Percentiles rank a stretch among this genome's conserved stretches.
phyloP scores from a whole-genome alignment of 2,329 filamentous ascomycete species.

The Fusarium duplospermum region DNA sequence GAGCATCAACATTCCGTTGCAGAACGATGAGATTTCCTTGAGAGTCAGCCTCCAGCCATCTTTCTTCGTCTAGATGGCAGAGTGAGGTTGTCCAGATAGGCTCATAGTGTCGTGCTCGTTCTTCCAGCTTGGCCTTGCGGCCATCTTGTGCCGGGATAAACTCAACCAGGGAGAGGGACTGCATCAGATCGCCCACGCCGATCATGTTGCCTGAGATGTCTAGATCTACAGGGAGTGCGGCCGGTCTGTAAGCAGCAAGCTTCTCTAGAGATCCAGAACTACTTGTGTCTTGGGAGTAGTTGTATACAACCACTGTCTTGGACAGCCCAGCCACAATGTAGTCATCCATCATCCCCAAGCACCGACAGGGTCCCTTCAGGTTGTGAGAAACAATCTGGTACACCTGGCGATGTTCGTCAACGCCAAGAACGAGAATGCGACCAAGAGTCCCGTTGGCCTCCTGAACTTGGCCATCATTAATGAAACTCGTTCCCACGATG shows the following conservation, averaged over 20 bases:
- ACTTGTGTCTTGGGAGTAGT: conserved; percentile 67
- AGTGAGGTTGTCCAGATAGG: conserved; percentile 86
- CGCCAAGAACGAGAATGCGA: conserved; percentile 85
- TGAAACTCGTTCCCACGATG: conserved; percentile 87
- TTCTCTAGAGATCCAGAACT: conserved; percentile 72
- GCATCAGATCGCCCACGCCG: conserved; percentile 92
- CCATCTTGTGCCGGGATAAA: conserved; percentile 70
- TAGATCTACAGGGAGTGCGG: conserved; percentile 86
- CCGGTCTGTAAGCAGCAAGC: conserved; percentile 80
- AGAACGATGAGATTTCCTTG: conserved; percentile 89
- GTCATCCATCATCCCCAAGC: conserved; percentile 78
- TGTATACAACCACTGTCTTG: conserved; percentile 79
- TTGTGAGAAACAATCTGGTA: conserved; percentile 76
- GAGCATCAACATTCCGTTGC: conserved; percentile 76
- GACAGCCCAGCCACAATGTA: conserved; percentile 88
- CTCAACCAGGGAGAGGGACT: conserved; percentile 84
- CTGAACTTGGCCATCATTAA: conserved; percentile 69
- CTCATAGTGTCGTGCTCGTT: conserved; percentile 84
- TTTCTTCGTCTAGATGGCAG: conserved; percentile 76
- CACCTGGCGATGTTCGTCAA: conserved; percentile 79
- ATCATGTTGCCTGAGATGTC: conserved; percentile 80
- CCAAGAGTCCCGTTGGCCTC: conserved; percentile 67
- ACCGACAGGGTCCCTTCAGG: conserved; percentile 84
- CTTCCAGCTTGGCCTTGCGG: conserved; percentile 71
- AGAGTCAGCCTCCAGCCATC: conserved; percentile 85